phyloP scores from a whole-genome alignment of 768 basidiomycete genomes.

The Leccinum incarnatum region DNA sequence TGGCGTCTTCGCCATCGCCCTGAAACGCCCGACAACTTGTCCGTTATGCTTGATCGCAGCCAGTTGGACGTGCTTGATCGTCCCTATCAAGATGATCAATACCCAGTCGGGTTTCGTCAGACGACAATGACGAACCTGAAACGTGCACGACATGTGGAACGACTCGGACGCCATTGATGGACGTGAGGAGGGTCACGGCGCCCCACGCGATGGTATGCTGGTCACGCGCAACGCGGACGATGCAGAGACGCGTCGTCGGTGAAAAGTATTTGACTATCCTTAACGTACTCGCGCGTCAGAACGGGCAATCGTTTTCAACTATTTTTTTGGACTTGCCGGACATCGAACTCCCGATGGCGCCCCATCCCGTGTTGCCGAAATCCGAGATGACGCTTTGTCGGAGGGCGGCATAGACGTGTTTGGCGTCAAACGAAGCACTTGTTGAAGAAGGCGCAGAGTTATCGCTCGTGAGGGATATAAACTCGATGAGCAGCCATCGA shows the following conservation, averaged over 20 bases:
- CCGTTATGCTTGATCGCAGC: conserved; percentile 75
- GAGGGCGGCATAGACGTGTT: conserved; percentile 65
- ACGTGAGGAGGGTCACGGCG: conserved; percentile 59
- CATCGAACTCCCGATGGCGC: conserved; percentile 68
- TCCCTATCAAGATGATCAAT: conserved; percentile 47
- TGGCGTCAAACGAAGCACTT: conserved; percentile 39
- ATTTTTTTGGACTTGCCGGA: conserved; percentile 46
- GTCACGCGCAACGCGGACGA: conserved; percentile 82
- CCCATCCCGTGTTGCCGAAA: conserved; percentile 89
- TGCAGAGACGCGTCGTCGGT: conserved; percentile 76
- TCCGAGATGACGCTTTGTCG: conserved; percentile 66
- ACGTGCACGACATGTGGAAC: conserved; percentile 63
- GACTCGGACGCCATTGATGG: too few relatives aligned
- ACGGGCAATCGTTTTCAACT: background rate
- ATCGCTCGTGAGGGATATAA: too few relatives aligned
- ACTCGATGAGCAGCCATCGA: too few relatives aligned
- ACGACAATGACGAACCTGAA: conserved; percentile 54
- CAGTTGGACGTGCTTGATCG: conserved; percentile 80
- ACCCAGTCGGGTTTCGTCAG: background rate
- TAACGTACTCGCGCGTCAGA: background rate
- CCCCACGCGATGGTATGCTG: conserved; percentile 81
- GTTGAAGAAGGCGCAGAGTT: conserved; percentile 26
- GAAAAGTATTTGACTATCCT: conserved; percentile 83
- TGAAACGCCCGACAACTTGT: conserved; percentile 64
- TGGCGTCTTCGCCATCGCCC: conserved; percentile 50